These are phyloP conservation scores for Gynandropsis gynandra DNA, from an alignment of 345 rosid species.

Conservation along the genomic window DNA sequence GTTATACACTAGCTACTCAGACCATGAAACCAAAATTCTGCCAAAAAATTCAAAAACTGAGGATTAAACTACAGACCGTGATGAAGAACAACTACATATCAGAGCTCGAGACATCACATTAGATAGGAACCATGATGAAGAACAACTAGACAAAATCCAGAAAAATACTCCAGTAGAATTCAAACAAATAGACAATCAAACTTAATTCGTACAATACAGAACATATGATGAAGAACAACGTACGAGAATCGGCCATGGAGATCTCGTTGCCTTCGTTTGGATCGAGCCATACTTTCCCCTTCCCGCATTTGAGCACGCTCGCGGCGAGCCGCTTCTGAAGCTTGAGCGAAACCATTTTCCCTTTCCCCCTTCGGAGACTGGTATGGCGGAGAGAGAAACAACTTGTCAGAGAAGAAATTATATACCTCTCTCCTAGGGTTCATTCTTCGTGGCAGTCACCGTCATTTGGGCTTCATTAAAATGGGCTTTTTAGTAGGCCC, in stretches of 20 bases:
- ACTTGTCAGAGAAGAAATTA: slow-evolving; percentile 5
- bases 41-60: too few species aligned
- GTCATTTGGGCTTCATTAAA: slow-evolving; percentile 6
- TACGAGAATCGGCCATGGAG: background rate
- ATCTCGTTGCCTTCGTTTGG: background rate
- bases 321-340: slow-evolving; percentile 35
- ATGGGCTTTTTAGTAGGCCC: background rate
- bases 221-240: background rate
- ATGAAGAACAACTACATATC: too few species aligned
- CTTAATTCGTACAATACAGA: too few species aligned
- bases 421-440: slow-evolving; percentile 24
- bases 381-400: slow-evolving; percentile 23
- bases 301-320: slow-evolving; percentile 31
- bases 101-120: too few species aligned
- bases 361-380: slow-evolving; percentile 14
- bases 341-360: slow-evolving; percentile 29
- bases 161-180: too few species aligned
- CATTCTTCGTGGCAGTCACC: background rate
- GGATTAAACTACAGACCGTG: too few species aligned
- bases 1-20: too few species aligned
- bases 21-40: too few species aligned
- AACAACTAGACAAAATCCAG: too few species aligned
- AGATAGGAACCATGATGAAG: too few species aligned
- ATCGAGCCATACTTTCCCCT: background rate
- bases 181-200: too few species aligned